Evolutionary conservation across 1,284 basidiomycete species (phyloP).

Genomic region (Boletellus deceptivus): DNA sequence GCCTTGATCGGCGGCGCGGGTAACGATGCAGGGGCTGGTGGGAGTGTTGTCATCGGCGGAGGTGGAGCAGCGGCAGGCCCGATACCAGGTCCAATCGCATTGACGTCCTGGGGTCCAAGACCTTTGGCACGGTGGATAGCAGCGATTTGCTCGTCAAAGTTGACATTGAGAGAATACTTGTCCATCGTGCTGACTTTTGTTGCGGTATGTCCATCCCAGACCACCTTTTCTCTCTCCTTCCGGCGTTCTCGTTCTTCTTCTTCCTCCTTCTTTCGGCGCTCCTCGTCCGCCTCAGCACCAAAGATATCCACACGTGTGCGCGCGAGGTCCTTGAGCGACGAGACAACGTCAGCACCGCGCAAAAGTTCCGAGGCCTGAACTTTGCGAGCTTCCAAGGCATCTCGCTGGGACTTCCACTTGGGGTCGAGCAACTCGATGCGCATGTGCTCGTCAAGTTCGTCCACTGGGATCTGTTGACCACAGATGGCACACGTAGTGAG

Average conservation of each 20-base stretch:
- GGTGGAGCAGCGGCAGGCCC: conserved; percentile 72
- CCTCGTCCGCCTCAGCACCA: conserved; percentile 88
- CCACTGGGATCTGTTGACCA: conserved; percentile 89
- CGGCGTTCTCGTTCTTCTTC: conserved; percentile 77
- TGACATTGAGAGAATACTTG: conserved; percentile 88
- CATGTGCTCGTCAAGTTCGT: conserved; percentile 97
- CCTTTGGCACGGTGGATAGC: conserved; percentile 90
- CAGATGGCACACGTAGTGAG: conserved; percentile 92
- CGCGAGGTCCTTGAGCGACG: conserved; percentile 88
- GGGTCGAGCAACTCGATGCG: conserved; percentile 98
- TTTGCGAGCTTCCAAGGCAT: conserved; percentile 81
- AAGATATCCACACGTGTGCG: conserved; percentile 93
- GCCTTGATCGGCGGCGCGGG: conserved; percentile 58
- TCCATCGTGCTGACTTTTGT: conserved; percentile 85
- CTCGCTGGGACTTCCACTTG: conserved; percentile 94
- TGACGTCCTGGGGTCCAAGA: conserved; percentile 75
- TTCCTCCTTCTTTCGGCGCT: conserved; percentile 79
- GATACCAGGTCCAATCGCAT: conserved; percentile 80
- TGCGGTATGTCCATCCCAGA: conserved; percentile 95
- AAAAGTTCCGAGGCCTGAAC: conserved; percentile 88
- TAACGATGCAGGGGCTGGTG: conserved; percentile 63
- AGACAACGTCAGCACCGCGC: conserved; percentile 87
- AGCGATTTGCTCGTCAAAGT: conserved; percentile 93
- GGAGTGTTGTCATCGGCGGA: conserved; percentile 55
- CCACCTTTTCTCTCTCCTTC: conserved; percentile 86